Evolutionary conservation across 1,284 basidiomycete species (phyloP), one percentile per base, ranked within the genome.

Genomic region (Meira miltonrushii): DNA sequence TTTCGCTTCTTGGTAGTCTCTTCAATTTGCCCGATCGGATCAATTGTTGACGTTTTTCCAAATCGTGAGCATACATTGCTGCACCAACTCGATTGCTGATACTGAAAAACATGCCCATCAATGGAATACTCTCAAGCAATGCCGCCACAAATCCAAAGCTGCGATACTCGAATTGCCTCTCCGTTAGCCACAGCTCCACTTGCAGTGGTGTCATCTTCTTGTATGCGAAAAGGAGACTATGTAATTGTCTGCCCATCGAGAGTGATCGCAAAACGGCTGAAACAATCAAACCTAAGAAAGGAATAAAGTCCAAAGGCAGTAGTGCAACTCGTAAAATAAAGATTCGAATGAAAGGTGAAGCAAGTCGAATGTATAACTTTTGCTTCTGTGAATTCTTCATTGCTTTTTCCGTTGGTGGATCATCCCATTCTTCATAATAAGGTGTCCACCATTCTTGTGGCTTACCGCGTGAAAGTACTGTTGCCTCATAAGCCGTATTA

Each of bases 31-130:
- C 68, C 7, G 38, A 3, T 10, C 64, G 65, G 53, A 71, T 55
- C 7, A 47, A 51, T 41, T 74, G 71, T 58, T 78, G 75, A 4
- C 74, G 63, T 55, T 78, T 78, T 54, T 78, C 76, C 12, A 78
- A 60, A 54, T 78, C 76, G 59, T 75, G 73, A 1, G 74, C 72
- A 67, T 74, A 76, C 55, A 63, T 60, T 15, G 75, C 76, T 1
- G 76, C 76, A 7, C 76, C 76, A 57, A 78, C 75, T 2, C 68
- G 69, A 59, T 78, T 78, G 21, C 68, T 71, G 49, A 78, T 65
- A 39, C 62, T 67, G 43, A 78, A 74, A 10, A 70, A 50, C 10
- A 78, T 54, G 23, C 76, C 76, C 11, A 68, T 19, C 9, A 78
- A 46, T 0, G 76, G 76, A 17, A 78, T 59, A 33, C 66, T 61